Conservation (phyloP, 352 stramenopile genomes). For the Phytophthora fragariaefolia region DNA sequence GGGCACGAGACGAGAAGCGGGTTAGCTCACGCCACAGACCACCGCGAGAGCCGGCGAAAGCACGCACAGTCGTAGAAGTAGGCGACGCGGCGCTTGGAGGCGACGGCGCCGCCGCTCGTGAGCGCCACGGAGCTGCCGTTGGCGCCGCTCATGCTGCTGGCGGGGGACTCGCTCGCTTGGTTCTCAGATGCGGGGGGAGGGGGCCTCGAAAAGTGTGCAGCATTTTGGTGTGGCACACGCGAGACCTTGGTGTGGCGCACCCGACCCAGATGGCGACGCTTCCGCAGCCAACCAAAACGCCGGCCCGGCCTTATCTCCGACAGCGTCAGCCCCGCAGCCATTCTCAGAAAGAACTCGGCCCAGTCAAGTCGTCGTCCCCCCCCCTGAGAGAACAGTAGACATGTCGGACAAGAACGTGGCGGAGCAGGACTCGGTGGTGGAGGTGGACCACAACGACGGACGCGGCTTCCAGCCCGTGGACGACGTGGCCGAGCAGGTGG, state of each 20-base stretch:
- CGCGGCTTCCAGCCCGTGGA: slow-evolving; percentile 70
- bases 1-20: background rate
- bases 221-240: slow-evolving; percentile 18
- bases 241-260: background rate
- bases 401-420: slow-evolving; percentile 55
- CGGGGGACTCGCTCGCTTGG: background rate
- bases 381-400: no score
- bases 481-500: slow-evolving; percentile 45
- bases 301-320: slow-evolving; percentile 2
- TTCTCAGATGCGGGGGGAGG: slow-evolving; percentile 19
- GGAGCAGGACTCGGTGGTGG: slow-evolving; percentile 60
- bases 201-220: slow-evolving; percentile 16
- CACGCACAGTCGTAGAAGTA: slow-evolving; percentile 92
- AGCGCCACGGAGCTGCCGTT: slow-evolving; percentile 46
- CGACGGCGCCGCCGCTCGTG: slow-evolving; percentile 35
- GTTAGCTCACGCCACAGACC: no score
- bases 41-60: no score
- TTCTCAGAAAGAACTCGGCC: slow-evolving; percentile 41
- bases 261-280: slow-evolving; percentile 14
- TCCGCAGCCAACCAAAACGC: slow-evolving; percentile 43
- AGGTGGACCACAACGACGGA: slow-evolving; percentile 69
- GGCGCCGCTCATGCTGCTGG: slow-evolving; percentile 25
- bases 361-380: no score
- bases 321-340: slow-evolving; percentile 14
- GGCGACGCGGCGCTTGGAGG: slow-evolving; percentile 80